A percentile compares a stretch with the other conserved stretches of the same genome.
phyloP scores from a whole-genome alignment of 1,284 basidiomycete species.

The Cutaneotrichosporon mucoides region DNA sequence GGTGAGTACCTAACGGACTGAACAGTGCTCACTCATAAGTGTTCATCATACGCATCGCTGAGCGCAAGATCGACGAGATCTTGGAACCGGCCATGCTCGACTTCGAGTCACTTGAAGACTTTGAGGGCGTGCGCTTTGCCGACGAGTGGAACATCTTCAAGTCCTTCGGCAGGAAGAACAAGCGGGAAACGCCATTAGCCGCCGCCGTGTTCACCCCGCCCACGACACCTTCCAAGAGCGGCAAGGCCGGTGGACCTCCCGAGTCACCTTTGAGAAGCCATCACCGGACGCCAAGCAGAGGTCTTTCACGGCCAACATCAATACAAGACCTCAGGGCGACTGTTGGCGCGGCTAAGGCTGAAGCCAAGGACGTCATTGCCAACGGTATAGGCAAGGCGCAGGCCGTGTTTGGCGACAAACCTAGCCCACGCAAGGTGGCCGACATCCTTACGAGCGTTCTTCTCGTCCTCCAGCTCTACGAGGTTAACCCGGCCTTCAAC shows the following conservation, averaged over 20 bases:
- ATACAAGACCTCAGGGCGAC: slow-evolving; percentile 29
- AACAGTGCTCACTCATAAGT: slow-evolving; percentile 55
- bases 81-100: slow-evolving; percentile 82
- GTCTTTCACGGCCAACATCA: slow-evolving; percentile 20
- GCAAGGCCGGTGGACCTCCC: neutral
- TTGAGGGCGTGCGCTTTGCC: slow-evolving; percentile 84
- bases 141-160: slow-evolving; percentile 92
- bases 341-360: slow-evolving; percentile 14
- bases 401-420: slow-evolving; percentile 19
- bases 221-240: slow-evolving; percentile 1
- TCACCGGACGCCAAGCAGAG: neutral
- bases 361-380: slow-evolving; percentile 19
- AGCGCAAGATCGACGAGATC: slow-evolving; percentile 79
- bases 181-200: slow-evolving; percentile 47
- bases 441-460: slow-evolving; percentile 84
- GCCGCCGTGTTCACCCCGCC: slow-evolving; percentile 12
- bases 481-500: slow-evolving; percentile 84
- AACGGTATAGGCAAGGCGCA: slow-evolving; percentile 19
- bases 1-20: slow-evolving; percentile 53
- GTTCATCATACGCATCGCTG: slow-evolving; percentile 89
- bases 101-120: slow-evolving; percentile 69
- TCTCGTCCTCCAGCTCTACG: slow-evolving; percentile 75
- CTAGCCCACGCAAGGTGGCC: slow-evolving; percentile 62
- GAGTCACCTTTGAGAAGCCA: slow-evolving; percentile 4
- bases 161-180: slow-evolving; percentile 56